phyloP scores from a whole-genome alignment of 768 basidiomycete genomes.

The Naganishia friedmannii region DNA sequence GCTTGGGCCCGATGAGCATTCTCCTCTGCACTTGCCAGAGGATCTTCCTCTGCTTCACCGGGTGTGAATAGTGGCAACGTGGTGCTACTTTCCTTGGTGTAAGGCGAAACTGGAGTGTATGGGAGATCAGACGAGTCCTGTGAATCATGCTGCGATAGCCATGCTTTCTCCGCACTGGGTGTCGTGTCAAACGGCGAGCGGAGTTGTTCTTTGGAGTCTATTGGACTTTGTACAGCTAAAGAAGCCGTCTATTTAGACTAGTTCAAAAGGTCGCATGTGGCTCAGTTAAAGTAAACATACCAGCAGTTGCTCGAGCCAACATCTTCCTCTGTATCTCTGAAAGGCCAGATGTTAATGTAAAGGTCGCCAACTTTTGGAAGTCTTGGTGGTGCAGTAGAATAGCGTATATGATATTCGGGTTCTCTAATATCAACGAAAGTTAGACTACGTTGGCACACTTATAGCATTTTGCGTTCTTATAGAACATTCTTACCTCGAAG shows the following conservation, averaged over 20 bases:
- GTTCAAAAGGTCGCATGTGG: not conserved
- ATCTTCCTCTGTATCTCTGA: slow-evolving; percentile 74
- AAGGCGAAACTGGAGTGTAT: not conserved
- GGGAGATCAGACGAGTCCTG: slow-evolving; percentile 5
- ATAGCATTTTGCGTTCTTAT: not conserved
- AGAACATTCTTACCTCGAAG: slow-evolving; percentile 52
- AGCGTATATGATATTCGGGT: slow-evolving; percentile 82
- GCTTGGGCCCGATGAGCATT: slow-evolving; percentile 42
- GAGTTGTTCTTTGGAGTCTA: not conserved
- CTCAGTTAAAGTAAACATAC: slow-evolving; percentile 22
- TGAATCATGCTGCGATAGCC: slow-evolving; percentile 14
- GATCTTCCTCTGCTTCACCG: slow-evolving; percentile 33
- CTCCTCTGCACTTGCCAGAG: slow-evolving; percentile 37
- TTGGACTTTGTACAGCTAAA: not conserved
- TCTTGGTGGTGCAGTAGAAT: slow-evolving; percentile 76
- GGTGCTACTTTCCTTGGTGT: not conserved
- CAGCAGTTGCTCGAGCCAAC: slow-evolving; percentile 57
- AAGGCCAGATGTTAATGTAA: slow-evolving; percentile 80
- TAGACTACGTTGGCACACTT: not conserved
- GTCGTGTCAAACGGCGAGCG: slow-evolving; percentile 21
- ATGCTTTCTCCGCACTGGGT: slow-evolving; percentile 21
- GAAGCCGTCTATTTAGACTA: not conserved
- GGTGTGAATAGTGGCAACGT: slow-evolving; percentile 37
- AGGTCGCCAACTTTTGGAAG: slow-evolving; percentile 87
- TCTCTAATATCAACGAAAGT: slow-evolving; percentile 57